Base-by-base conservation (phyloP, 2,329 filamentous ascomycete genomes). In the Bipolaris bicolor region DNA sequence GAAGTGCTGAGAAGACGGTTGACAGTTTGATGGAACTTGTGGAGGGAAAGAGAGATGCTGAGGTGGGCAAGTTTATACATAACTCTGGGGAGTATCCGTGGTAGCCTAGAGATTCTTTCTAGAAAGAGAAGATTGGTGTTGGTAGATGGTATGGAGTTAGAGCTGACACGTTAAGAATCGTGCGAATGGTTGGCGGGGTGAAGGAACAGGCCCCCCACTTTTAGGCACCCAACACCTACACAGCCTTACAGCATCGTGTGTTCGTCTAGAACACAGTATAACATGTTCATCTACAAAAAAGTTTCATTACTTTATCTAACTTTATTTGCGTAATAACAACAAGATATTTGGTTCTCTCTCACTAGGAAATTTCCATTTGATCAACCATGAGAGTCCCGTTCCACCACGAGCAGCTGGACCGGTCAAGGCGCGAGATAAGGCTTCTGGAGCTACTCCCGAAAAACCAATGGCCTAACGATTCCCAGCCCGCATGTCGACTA, bases 41-140 rank as follows among this genome's bases (percentile, higher is more conserved):
- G 5, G 69, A 76, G 39, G 77, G 77, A 0, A 72, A 71, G 58
- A 66, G 76, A 51, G 76, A 78, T 65, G 67, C 45, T 0, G 75
- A 78, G 46, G 57, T 56, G 7, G 71, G 70, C 0, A 64, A 58
- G 7, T 74, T 76, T 31, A 64, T 77, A 36, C 68, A 74, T 55
- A 73, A 72, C 24, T 64, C 62, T 3, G 72, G 71, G 3, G 63
- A 49, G 7, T 75, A 70, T 55, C 70, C 67, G n/a, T 76, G 73
- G 72, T 75, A 67, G 61, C 18, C 3, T 11, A 13, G 7, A 48
- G 7, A 3, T 22, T 1, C 4, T 1, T 13, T 31, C 29, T 13
- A 13, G 3, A 13, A 11, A 11, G 10, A 13, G 29, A 31, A 5
- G 10, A 31, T 11, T 31, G 1, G 29, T 31, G 10, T 10, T 31